phyloP scores from a whole-genome alignment of 495 filamentous ascomycete species.

The Penicillium malachiteum region DNA sequence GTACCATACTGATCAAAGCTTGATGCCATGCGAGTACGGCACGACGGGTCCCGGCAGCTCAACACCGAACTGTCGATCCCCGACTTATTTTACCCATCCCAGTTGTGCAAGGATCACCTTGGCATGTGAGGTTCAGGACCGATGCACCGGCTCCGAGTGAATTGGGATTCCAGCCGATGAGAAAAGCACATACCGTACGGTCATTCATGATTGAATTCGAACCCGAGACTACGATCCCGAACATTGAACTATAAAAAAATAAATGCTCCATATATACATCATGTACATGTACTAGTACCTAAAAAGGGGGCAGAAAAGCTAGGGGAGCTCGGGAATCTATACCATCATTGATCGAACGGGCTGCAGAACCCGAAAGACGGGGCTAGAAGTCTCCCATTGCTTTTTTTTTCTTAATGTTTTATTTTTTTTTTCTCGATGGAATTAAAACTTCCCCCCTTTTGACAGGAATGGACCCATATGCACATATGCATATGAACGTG shows the following conservation, averaged over 20 bases:
- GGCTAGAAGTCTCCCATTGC: conserved; percentile 1
- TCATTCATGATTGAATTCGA: too few species aligned
- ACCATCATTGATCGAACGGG: neutral
- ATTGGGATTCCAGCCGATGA: conserved; percentile 21
- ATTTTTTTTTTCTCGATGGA: neutral
- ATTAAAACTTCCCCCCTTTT: neutral
- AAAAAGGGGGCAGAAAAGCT: neutral
- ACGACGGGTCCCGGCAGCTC: conserved; percentile 22
- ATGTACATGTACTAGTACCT: neutral
- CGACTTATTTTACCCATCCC: conserved; percentile 3
- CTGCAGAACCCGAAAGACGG: neutral
- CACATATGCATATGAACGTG: neutral
- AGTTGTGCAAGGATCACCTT: conserved; percentile 22
- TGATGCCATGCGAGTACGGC: conserved; percentile 26
- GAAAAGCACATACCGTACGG: too few species aligned
- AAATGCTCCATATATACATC: too few species aligned
- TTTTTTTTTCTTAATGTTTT: neutral
- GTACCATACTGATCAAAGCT: conserved; percentile 1
- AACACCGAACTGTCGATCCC: conserved; percentile 15
- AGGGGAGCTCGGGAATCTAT: neutral
- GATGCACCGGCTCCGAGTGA: conserved; percentile 18
- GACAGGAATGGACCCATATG: neutral
- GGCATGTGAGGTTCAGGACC: conserved; percentile 23
- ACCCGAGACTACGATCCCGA: too few species aligned
- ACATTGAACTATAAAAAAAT: too few species aligned